Evolutionary conservation across 352 stramenopile genomes (phyloP).

Genomic region (Globisporangium lucens): DNA sequence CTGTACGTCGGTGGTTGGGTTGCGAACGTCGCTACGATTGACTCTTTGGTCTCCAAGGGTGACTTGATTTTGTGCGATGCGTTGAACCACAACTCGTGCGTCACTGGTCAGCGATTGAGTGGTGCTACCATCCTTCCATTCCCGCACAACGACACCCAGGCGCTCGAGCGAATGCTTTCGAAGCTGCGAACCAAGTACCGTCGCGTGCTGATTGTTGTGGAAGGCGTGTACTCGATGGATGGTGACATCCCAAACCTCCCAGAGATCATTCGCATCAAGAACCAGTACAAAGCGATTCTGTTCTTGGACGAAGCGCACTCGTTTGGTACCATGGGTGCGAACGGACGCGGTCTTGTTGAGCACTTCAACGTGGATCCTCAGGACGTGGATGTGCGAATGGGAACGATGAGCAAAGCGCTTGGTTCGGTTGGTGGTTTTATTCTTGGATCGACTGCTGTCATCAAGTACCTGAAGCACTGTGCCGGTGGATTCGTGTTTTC

Average conservation of each 20-base stretch:
- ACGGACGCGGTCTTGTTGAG: slow-evolving; percentile 52
- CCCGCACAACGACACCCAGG: slow-evolving; percentile 72
- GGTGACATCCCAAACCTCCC: slow-evolving; percentile 58
- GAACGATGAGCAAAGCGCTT: slow-evolving; percentile 74
- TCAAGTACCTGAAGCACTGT: slow-evolving; percentile 66
- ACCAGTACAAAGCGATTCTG: slow-evolving; percentile 60
- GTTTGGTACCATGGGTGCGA: slow-evolving; percentile 60
- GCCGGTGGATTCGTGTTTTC: slow-evolving; percentile 78
- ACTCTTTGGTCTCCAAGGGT: slow-evolving; percentile 63
- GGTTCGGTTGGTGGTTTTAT: slow-evolving; percentile 67
- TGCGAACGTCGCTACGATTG: slow-evolving; percentile 76
- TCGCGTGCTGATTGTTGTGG: slow-evolving; percentile 66
- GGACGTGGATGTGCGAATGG: slow-evolving; percentile 64
- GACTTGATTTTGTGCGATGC: slow-evolving; percentile 78
- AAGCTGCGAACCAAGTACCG: slow-evolving; percentile 72
- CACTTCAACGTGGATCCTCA: slow-evolving; percentile 40
- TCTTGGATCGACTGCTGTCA: slow-evolving; percentile 40
- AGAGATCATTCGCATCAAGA: slow-evolving; percentile 59
- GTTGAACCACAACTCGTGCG: slow-evolving; percentile 80
- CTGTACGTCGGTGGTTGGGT: slow-evolving; percentile 77
- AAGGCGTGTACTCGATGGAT: slow-evolving; percentile 72
- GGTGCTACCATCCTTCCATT: slow-evolving; percentile 78
- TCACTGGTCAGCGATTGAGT: slow-evolving; percentile 69
- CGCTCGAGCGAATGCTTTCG: slow-evolving; percentile 68
- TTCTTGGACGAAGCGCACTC: slow-evolving; percentile 68